A percentile compares a stretch with the other conserved stretches of the same genome.
Conservation (phyloP, 371 early-diverging fungal species). For the Haplosporangium sp. region DNA sequence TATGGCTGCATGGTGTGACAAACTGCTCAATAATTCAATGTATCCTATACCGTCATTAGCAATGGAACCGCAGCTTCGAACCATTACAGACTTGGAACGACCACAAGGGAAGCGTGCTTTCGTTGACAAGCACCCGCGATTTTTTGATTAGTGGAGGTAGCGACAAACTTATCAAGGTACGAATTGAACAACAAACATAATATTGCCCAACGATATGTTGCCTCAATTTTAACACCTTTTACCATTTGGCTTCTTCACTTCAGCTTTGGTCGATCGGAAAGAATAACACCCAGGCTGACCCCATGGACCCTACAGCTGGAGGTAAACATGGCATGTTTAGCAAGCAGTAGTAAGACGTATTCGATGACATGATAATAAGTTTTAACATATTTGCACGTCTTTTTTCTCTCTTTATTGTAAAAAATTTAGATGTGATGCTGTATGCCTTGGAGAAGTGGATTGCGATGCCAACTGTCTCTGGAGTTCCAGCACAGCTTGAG, state of each 20-base stretch:
- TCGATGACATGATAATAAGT: neutral
- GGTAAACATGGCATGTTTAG: conserved; percentile 2
- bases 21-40: conserved; percentile 1
- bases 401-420: neutral
- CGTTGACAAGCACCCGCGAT: conserved; percentile 67
- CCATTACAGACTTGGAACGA: conserved; percentile 69
- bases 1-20: neutral
- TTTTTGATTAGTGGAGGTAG: conserved; percentile 76
- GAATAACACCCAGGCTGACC: conserved; percentile 20
- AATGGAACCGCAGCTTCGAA: conserved; percentile 80
- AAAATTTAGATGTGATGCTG: conserved; percentile 63
- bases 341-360: neutral
- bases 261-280: conserved; percentile 45
- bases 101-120: conserved; percentile 73
- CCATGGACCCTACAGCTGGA: conserved; percentile 30
- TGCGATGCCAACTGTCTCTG: conserved; percentile 75
- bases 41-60: conserved; percentile 34
- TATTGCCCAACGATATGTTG: neutral
- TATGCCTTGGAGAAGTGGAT: conserved; percentile 80
- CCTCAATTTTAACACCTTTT: neutral
- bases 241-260: neutral
- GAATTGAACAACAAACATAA: too few relatives aligned
- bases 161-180: conserved; percentile 75
- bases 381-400: too few relatives aligned
- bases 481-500: conserved; percentile 69